These are phyloP conservation scores for Hermanozyma aechmeae DNA, from an alignment of 805 yeast genomes.

Conservation along the genomic window DNA sequence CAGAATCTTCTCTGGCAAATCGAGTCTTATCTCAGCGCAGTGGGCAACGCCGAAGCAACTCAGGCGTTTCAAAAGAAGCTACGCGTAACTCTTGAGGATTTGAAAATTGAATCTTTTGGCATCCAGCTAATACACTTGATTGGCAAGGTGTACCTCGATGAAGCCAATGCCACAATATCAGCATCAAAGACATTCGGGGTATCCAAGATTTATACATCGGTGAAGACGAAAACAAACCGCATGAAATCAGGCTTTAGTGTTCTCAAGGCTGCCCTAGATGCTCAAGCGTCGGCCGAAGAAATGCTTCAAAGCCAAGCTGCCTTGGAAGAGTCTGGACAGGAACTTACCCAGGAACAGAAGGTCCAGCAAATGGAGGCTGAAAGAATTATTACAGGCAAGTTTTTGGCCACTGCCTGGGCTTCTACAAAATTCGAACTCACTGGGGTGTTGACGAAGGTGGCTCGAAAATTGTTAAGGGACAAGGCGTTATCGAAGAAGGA, in stretches of 20 bases:
- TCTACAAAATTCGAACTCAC: slow-evolving; percentile 85
- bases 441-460: slow-evolving; percentile 71
- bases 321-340: slow-evolving; percentile 21
- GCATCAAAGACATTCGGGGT: slow-evolving; percentile 81
- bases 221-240: slow-evolving; percentile 76
- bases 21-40: slow-evolving; percentile 45
- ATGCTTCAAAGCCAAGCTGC: slow-evolving; percentile 63
- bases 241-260: slow-evolving; percentile 80
- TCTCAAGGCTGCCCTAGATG: slow-evolving; percentile 77
- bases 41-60: slow-evolving; percentile 52
- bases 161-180: slow-evolving; percentile 64
- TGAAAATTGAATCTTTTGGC: slow-evolving; percentile 94
- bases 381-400: slow-evolving; percentile 74
- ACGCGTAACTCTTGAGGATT: slow-evolving; percentile 57
- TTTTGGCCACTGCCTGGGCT: slow-evolving; percentile 92
- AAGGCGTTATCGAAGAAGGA: slow-evolving; percentile 49
- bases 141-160: slow-evolving; percentile 67
- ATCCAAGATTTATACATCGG: slow-evolving; percentile 70
- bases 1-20: slow-evolving; percentile 41
- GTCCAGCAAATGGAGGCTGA: slow-evolving; percentile 59
- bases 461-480: slow-evolving; percentile 44
- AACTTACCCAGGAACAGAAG: slow-evolving; percentile 23
- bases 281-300: slow-evolving; percentile 63
- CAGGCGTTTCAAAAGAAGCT: slow-evolving; percentile 45
- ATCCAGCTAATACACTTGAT: slow-evolving; percentile 76